Evolutionary conservation across 23 red algal species (phyloP).

Genomic region (Gracilaria gracilis): DNA sequence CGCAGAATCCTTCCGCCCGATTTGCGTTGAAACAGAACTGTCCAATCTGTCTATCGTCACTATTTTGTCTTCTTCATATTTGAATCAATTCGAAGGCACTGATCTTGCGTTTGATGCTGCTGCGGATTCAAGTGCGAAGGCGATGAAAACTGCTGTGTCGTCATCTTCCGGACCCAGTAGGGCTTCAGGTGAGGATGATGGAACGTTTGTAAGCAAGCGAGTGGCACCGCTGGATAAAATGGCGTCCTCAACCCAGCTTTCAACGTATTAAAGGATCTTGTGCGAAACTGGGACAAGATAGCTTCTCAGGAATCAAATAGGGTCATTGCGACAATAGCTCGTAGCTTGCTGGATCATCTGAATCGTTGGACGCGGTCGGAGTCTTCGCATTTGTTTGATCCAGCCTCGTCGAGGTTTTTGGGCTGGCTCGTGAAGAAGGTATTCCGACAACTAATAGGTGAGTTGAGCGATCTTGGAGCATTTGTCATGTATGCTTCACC

Average conservation of each 20-base stretch:
- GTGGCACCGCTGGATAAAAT: slow-evolving; percentile 72
- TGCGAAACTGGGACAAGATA: slow-evolving; percentile 59
- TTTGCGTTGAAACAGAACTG: slow-evolving; percentile 83
- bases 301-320: slow-evolving; percentile 16
- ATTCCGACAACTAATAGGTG: slow-evolving; percentile 77
- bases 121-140: slow-evolving; percentile 25
- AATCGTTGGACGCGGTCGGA: slow-evolving; percentile 67
- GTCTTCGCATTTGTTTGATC: slow-evolving; percentile 75
- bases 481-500: slow-evolving; percentile 71
- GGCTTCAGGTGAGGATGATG: slow-evolving; percentile 7
- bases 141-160: background rate
- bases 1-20: slow-evolving; percentile 70
- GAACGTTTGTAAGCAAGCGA: background rate
- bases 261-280: slow-evolving; percentile 69
- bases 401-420: slow-evolving; percentile 67
- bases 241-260: slow-evolving; percentile 72
- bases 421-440: slow-evolving; percentile 79
- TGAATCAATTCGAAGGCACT: slow-evolving; percentile 76
- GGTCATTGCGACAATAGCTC: slow-evolving; percentile 32
- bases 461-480: slow-evolving; percentile 68
- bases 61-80: slow-evolving; percentile 74
- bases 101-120: slow-evolving; percentile 77
- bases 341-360: slow-evolving; percentile 72
- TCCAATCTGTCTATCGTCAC: slow-evolving; percentile 65
- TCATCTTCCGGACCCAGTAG: background rate